Evolutionary conservation across 2,329 filamentous ascomycete genomes (phyloP), one percentile per base, ranked within the genome.

Genomic region (Monilinia aucupariae): DNA sequence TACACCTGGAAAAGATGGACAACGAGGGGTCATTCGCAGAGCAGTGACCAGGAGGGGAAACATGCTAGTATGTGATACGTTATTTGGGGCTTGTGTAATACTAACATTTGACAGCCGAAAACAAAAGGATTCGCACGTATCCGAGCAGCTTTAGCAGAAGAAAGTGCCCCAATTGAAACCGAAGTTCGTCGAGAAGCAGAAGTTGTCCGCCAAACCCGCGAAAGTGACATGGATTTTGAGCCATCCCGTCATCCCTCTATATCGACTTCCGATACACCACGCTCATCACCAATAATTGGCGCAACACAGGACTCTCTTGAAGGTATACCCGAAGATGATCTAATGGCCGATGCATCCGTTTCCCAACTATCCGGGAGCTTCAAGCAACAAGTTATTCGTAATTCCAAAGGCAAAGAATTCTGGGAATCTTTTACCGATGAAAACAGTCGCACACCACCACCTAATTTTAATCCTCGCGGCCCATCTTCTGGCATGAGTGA

Each of bases 111-210:
- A 15, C 68, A 96, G 90, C 94, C 96, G 15, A 99, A 97, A 80
- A 94, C 93, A 0, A 96, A 96, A 77, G 92, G 89, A 0, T 99
- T 99, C 75, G 92, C 92, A 6, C 88, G 94, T 13, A 96, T 99
- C 68, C 86, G 90, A 65, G 94, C 93, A 10, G 92, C 92, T 4
- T 81, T 99, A 0, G 82, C 90, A 63, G 94, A 99, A 77, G 94
- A 99, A 77, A 84, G 85, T 20, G 86, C 92, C 0, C 94, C 94
- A 0, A 81, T 96, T 12, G 94, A 99, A 70, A 88, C 89, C 49
- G 94, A 99, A 75, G 86, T 91, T 63, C 87, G 90, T 59, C 88
- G 92, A 47, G 94, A 99, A 78, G 92, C 93, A 45, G 93, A 97
- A 76, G 94, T 97, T 6, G 91, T 99, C 66, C 90, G 91, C 58